Conservation (phyloP, 2,329 filamentous ascomycete species). For the Ceratocystis smalleyi region DNA sequence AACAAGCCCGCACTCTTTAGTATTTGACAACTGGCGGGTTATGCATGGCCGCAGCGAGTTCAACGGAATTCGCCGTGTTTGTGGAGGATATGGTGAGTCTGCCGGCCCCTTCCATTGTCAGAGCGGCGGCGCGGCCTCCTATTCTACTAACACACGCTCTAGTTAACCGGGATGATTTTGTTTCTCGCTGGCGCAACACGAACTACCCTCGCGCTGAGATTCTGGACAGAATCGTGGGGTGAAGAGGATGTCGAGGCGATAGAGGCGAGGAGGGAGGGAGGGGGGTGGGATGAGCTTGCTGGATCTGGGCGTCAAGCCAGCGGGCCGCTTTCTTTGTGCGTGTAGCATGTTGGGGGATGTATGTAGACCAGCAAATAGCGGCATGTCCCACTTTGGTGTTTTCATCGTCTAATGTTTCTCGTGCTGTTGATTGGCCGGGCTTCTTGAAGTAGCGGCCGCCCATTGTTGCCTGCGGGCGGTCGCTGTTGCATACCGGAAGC, state of each 20-base stretch:
- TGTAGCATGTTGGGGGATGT: neutral
- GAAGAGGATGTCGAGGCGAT: neutral
- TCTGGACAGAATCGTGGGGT: constrained; percentile 16
- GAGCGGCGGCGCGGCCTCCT: neutral
- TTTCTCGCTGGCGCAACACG: constrained; percentile 59
- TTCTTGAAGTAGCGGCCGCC: too few species aligned
- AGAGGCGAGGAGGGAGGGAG: neutral
- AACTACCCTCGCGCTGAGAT: constrained; percentile 41
- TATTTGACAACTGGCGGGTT: constrained; percentile 95
- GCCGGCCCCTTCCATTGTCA: neutral
- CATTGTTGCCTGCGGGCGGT: too few species aligned
- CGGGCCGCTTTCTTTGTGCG: neutral
- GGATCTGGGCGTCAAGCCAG: neutral
- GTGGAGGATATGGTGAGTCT: constrained; percentile 72
- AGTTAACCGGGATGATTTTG: constrained; percentile 70
- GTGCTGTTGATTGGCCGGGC: neutral
- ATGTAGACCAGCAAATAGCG: too few species aligned
- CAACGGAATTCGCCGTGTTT: constrained; percentile 70
- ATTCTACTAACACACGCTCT: constrained; percentile 8
- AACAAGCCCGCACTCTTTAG: constrained; percentile 26
- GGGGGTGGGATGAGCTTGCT: neutral
- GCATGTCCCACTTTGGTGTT: too few species aligned
- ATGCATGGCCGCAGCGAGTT: constrained; percentile 77
- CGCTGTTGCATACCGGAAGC: too few species aligned
- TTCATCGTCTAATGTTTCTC: neutral